A percentile compares a stretch with the other conserved stretches of the same genome.
Conservation (phyloP, 1,284 basidiomycete genomes). For the Irpex sp. region DNA sequence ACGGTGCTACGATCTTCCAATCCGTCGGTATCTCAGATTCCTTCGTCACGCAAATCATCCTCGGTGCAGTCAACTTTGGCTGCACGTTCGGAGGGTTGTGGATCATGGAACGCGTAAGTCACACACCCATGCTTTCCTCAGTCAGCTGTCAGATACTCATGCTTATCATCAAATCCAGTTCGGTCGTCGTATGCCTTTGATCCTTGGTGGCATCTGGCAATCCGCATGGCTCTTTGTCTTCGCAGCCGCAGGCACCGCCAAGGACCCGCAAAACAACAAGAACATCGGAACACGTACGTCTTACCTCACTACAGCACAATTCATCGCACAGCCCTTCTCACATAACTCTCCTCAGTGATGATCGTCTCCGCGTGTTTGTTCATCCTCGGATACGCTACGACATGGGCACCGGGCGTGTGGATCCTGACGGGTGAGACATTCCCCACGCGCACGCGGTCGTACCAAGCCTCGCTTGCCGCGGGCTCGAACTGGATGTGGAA, state of each 20-base stretch:
- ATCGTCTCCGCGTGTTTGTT: conserved; percentile 79
- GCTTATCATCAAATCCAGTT: conserved; percentile 33
- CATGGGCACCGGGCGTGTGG: conserved; percentile 70
- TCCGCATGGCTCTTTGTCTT: conserved; percentile 76
- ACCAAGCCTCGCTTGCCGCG: conserved; percentile 71
- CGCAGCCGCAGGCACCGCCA: conserved; percentile 70
- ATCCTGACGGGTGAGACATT: conserved; percentile 78
- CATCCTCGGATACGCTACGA: conserved; percentile 75
- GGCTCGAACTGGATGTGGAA: conserved; percentile 72
- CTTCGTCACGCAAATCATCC: conserved; percentile 71
- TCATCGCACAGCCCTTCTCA: neutral
- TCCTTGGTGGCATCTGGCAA: conserved; percentile 73
- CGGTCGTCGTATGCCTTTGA: conserved; percentile 60
- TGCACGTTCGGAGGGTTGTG: conserved; percentile 71
- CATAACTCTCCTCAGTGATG: conserved; percentile 44
- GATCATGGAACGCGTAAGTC: conserved; percentile 58
- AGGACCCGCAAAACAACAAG: conserved; percentile 45
- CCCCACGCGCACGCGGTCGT: conserved; percentile 70
- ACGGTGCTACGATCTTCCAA: conserved; percentile 68
- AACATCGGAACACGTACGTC: conserved; percentile 50
- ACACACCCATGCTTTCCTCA: neutral
- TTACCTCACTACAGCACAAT: neutral
- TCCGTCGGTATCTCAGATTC: conserved; percentile 67
- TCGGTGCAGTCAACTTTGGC: conserved; percentile 67
- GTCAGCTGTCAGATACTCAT: neutral